Evolutionary conservation across 176 grass and related monocot species (phyloP).

Genomic region (Ensete ventricosum): DNA sequence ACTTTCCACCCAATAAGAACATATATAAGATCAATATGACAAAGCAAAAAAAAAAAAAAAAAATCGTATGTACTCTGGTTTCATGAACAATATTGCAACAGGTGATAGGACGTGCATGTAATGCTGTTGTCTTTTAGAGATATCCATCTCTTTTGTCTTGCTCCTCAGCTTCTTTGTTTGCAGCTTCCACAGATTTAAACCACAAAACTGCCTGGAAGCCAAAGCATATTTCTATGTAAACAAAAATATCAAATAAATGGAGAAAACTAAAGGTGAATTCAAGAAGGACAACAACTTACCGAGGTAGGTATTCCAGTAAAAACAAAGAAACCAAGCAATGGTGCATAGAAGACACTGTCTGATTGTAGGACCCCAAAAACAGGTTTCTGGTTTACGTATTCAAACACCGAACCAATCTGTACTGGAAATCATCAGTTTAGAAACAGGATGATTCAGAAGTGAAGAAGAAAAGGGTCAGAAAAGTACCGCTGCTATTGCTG

Average conservation of each 20-base stretch:
- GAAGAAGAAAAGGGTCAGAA: neutral
- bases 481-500: conserved; percentile 79
- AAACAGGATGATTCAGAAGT: neutral
- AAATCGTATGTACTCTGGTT: no score
- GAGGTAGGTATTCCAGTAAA: conserved; percentile 85
- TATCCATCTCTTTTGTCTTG: conserved; percentile 72
- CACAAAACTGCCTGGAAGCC: conserved; percentile 57
- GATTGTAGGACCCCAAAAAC: conserved; percentile 69
- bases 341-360: conserved; percentile 75
- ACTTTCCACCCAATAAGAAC: no score
- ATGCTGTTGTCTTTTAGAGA: conserved; percentile 15
- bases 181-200: conserved; percentile 80
- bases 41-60: no score
- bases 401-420: conserved; percentile 90
- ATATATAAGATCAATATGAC: no score
- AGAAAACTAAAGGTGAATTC: neutral
- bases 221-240: neutral
- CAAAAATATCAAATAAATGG: neutral
- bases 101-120: neutral
- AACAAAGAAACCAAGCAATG: conserved; percentile 88
- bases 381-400: conserved; percentile 68
- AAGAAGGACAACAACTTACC: conserved; percentile 35
- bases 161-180: conserved; percentile 77
- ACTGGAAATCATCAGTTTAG: neutral
- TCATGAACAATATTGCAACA: neutral